Percentiles rank a stretch among this genome's conserved stretches.
These are phyloP conservation scores for Moricandia arvensis DNA, from an alignment of 345 rosid genomes.

Conservation along the genomic window DNA sequence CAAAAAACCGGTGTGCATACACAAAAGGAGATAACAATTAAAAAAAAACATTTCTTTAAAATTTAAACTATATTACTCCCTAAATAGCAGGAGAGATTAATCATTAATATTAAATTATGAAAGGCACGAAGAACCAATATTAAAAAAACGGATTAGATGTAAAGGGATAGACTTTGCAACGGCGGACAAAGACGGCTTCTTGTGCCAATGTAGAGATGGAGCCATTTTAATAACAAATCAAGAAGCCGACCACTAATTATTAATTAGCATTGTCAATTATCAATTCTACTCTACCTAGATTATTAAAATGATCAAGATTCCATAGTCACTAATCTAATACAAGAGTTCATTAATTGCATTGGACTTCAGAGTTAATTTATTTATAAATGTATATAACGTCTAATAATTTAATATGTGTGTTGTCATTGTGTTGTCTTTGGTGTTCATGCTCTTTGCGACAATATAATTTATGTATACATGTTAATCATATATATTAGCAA, in stretches of 20 bases:
- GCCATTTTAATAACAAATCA: slow-evolving; percentile 2
- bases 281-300: neutral
- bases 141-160: neutral
- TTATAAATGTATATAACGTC: neutral
- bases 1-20: neutral
- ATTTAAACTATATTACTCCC: neutral
- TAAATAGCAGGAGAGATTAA: neutral
- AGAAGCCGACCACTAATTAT: slow-evolving; percentile 22
- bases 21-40: neutral
- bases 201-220: neutral
- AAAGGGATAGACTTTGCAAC: slow-evolving; percentile 21
- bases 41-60: neutral
- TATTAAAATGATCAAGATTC: neutral
- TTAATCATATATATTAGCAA: neutral
- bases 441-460: slow-evolving; percentile 32
- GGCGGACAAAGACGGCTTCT: slow-evolving; percentile 31
- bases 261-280: slow-evolving; percentile 4
- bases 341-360: slow-evolving; percentile 18
- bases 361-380: slow-evolving; percentile 23
- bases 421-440: slow-evolving; percentile 22
- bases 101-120: neutral
- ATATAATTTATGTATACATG: slow-evolving; percentile 7
- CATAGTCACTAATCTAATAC: slow-evolving; percentile 21
- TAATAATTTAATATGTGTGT: neutral
- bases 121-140: neutral